Percentiles rank a stretch among this genome's conserved stretches.
These are phyloP conservation scores for Ichthyophthirius multifiliis DNA, from an alignment of 169 alveolate species.

Conservation along the genomic window DNA sequence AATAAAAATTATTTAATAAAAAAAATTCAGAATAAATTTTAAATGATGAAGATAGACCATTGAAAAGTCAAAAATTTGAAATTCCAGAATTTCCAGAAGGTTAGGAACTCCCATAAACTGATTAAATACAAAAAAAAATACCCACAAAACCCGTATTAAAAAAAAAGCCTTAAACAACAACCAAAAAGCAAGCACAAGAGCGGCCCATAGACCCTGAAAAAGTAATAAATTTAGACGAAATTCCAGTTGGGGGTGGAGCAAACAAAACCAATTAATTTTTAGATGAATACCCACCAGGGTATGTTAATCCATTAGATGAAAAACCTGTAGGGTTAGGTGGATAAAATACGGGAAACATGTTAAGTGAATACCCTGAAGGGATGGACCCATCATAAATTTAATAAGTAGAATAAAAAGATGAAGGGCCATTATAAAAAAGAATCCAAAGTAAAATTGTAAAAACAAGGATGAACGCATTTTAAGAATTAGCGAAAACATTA, in stretches of 20 bases:
- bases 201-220: neutral
- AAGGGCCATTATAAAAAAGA: neutral
- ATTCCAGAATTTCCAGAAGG: constrained; percentile 37
- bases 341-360: neutral
- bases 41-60: constrained; percentile 28
- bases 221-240: neutral
- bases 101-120: constrained; percentile 11
- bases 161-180: constrained; percentile 6
- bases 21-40: too few relatives aligned
- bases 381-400: constrained; percentile 6
- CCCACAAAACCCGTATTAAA: neutral
- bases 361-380: neutral
- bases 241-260: neutral
- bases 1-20: too few relatives aligned
- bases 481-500: neutral
- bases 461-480: neutral
- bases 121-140: too few relatives aligned
- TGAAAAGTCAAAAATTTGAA: constrained; percentile 28
- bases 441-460: neutral
- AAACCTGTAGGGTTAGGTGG: neutral
- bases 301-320: too few relatives aligned
- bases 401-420: neutral
- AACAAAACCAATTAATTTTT: neutral
- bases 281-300: too few relatives aligned
- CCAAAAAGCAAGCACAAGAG: neutral